phyloP scores from a whole-genome alignment of 2,329 filamentous ascomycete species.

The Colletotrichum eremochloae region DNA sequence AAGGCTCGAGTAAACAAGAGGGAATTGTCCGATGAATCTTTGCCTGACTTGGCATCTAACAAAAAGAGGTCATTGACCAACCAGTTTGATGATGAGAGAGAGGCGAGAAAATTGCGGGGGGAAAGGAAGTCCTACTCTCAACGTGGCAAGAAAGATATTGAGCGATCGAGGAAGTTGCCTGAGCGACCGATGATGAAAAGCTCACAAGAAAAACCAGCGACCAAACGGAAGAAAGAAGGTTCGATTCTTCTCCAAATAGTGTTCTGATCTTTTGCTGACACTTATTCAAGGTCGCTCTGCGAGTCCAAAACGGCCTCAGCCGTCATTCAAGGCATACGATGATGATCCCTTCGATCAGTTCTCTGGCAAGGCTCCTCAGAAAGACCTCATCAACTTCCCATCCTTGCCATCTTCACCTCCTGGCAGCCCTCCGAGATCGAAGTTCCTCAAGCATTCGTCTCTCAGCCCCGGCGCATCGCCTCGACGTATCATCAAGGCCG shows the following conservation, averaged over 20 bases:
- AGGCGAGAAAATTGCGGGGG: not conserved
- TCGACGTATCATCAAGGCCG: not conserved
- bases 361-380: constrained; percentile 10
- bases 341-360: constrained; percentile 37
- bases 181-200: not conserved
- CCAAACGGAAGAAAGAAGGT: constrained; percentile 24
- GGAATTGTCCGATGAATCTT: not conserved
- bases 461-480: constrained; percentile 31
- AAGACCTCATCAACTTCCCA: constrained; percentile 7
- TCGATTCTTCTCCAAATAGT: not conserved
- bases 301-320: constrained; percentile 10
- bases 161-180: not conserved
- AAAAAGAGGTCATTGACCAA: not conserved
- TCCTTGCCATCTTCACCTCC: constrained; percentile 22
- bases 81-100: constrained; percentile 8
- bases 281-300: not conserved
- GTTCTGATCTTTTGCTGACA: constrained; percentile 7
- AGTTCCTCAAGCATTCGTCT: constrained; percentile 16
- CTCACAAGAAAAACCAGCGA: not conserved
- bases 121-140: constrained; percentile 6
- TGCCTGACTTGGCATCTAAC: constrained; percentile 9
- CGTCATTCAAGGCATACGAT: constrained; percentile 38
- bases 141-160: not conserved
- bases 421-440: constrained; percentile 9
- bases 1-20: constrained; percentile 24